Conservation (phyloP, 2,329 filamentous ascomycete genomes). For the Scolecobasidium constrictum region DNA sequence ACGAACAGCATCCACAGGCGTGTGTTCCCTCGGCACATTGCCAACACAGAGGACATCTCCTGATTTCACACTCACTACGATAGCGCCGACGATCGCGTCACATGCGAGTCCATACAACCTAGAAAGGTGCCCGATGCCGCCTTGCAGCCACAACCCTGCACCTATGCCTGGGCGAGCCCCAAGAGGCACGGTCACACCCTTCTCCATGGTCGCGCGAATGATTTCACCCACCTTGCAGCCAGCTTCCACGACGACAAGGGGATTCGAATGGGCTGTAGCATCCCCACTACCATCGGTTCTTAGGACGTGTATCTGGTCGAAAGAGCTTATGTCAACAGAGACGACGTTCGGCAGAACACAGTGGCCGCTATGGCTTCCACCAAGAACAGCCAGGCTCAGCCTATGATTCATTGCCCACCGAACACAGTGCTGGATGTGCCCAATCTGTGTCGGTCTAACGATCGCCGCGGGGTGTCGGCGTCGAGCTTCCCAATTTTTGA, state of each 20-base stretch:
- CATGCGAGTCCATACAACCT: slow-evolving; percentile 46
- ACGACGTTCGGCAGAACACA: slow-evolving; percentile 44
- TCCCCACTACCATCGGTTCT: slow-evolving; percentile 11
- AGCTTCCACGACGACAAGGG: slow-evolving; percentile 40
- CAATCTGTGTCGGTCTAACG: too few relatives aligned
- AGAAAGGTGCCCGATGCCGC: slow-evolving; percentile 51
- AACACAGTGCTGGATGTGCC: too few relatives aligned
- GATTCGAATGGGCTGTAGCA: slow-evolving; percentile 12
- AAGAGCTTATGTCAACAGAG: slow-evolving; percentile 47
- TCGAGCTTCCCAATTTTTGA: too few relatives aligned
- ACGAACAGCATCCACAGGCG: too few relatives aligned
- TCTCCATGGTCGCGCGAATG: slow-evolving; percentile 33
- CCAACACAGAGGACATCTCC: too few relatives aligned
- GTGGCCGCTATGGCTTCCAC: too few relatives aligned
- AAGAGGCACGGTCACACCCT: slow-evolving; percentile 45
- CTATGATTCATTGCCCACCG: too few relatives aligned
- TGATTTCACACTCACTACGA: too few relatives aligned
- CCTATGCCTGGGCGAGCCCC: slow-evolving; percentile 54
- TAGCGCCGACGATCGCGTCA: too few relatives aligned
- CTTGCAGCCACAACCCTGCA: slow-evolving; percentile 52
- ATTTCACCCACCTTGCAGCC: slow-evolving; percentile 49
- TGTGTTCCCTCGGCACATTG: too few relatives aligned
- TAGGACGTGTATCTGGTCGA: slow-evolving; percentile 39
- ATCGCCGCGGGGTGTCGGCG: too few relatives aligned
- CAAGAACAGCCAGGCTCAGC: too few relatives aligned